Evolutionary conservation across 352 stramenopile genomes (phyloP).

Genomic region (Phytopythium vexans): DNA sequence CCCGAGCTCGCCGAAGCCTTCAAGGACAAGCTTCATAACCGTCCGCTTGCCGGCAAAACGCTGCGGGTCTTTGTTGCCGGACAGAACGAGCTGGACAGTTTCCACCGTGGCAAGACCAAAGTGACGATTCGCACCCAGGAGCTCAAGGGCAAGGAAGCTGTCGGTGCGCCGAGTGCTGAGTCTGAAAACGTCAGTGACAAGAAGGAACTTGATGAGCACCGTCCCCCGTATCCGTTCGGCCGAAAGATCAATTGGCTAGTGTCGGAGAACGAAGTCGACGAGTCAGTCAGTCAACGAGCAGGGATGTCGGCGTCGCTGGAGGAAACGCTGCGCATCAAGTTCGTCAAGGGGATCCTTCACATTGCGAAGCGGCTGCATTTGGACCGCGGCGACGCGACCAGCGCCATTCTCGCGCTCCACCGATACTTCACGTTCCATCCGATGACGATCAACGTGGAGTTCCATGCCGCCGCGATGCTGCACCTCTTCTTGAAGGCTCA

Average conservation of each 20-base stretch:
- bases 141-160: conserved; percentile 14
- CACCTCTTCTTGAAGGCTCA: conserved; percentile 78
- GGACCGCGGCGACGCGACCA: conserved; percentile 67
- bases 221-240: conserved; percentile 53
- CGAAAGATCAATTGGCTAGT: conserved; percentile 78
- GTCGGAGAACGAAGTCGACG: conserved; percentile 42
- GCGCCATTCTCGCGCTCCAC: conserved; percentile 74
- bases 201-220: conserved; percentile 4
- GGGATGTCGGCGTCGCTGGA: conserved; percentile 66
- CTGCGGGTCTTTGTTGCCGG: conserved; percentile 61
- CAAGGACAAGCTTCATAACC: conserved; percentile 53
- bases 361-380: conserved; percentile 62
- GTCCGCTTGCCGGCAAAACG: conserved; percentile 40
- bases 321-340: conserved; percentile 58
- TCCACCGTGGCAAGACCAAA: conserved; percentile 49
- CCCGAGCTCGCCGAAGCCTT: conserved; percentile 40
- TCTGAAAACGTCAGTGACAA: conserved; percentile 17
- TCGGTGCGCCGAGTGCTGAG: background rate
- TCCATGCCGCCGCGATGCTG: conserved; percentile 64
- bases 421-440: conserved; percentile 74
- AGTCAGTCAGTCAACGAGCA: conserved; percentile 52
- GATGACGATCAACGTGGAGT: conserved; percentile 70
- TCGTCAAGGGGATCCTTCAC: conserved; percentile 56
- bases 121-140: conserved; percentile 21
- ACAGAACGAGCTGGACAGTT: conserved; percentile 60